Percentiles rank a stretch among this genome's conserved stretches.
These are phyloP conservation scores for Postia placenta DNA, from an alignment of 768 basidiomycete species.

Conservation along the genomic window DNA sequence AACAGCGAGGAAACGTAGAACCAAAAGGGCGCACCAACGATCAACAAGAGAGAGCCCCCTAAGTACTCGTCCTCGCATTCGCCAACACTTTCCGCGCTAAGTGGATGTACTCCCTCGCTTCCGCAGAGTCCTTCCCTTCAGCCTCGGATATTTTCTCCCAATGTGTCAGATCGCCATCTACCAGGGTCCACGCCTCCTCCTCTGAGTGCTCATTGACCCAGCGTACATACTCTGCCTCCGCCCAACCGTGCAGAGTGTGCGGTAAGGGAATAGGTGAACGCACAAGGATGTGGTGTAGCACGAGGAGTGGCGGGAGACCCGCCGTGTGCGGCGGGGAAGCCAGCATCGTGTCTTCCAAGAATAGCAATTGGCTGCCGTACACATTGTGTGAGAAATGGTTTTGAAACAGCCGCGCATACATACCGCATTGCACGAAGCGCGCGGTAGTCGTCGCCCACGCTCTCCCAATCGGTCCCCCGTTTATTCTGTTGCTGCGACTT, in stretches of 20 bases:
- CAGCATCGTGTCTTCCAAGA: slow-evolving; percentile 74
- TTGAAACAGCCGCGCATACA: slow-evolving; percentile 16
- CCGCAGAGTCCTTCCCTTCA: slow-evolving; percentile 40
- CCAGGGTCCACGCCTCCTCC: slow-evolving; percentile 70
- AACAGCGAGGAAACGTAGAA: no score
- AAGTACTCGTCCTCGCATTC: background rate
- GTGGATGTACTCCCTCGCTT: slow-evolving; percentile 54
- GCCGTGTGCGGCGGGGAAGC: slow-evolving; percentile 59
- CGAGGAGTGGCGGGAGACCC: slow-evolving; percentile 80
- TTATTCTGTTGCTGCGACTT: slow-evolving; percentile 44
- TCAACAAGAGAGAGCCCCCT: background rate
- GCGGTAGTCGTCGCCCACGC: slow-evolving; percentile 82
- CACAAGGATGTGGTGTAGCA: slow-evolving; percentile 89
- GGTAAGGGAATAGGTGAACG: slow-evolving; percentile 83
- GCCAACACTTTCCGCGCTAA: slow-evolving; percentile 63
- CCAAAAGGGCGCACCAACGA: no score
- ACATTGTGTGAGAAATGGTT: background rate
- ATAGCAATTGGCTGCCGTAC: slow-evolving; percentile 82
- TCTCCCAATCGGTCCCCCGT: slow-evolving; percentile 62
- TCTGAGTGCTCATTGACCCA: slow-evolving; percentile 92
- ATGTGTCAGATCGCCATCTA: slow-evolving; percentile 71
- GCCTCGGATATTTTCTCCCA: slow-evolving; percentile 72
- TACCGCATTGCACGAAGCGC: slow-evolving; percentile 83
- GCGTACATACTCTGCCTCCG: slow-evolving; percentile 91
- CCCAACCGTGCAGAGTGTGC: slow-evolving; percentile 88